Base-by-base conservation (phyloP, 352 stramenopile genomes). In the Phytophthora constricta region DNA sequence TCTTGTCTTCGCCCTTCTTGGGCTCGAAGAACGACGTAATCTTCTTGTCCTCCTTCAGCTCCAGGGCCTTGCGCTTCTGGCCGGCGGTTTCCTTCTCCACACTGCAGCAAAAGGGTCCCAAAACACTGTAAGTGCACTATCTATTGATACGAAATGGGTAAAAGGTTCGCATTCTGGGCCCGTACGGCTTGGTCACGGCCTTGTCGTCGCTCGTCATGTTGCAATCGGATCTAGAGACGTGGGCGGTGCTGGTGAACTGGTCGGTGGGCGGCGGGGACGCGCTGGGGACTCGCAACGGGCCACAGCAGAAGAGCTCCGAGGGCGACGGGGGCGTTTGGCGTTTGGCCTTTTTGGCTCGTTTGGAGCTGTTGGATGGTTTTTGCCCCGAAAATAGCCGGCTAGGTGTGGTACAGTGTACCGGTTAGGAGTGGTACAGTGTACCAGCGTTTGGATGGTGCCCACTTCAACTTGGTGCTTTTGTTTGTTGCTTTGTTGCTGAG, bases 31-130 rank as follows among this genome's bases (percentile, higher is more conserved):
- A 70, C 19, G 68, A 58, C 62, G 68, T 69, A 42, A 76, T 75
- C 57, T 78, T 76, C 22, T 59, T 48, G 25, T 51, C 58, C 1
- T 79, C 71, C 19, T 59, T 48, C 17, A 48, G 53, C 2, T 79
- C 71, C 37, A 76, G 55, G 4, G 72, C 72, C 56, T 87, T 87
- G 14, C 79, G 74, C 65, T 87, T 87, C 56, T 71, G 46, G 25
- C 71, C 74, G 25, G 62, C 52, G 9, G 37, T 58, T 55, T 80
- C 74, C 39, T 75, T 69, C 59, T 84, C 79, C 33, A 51, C 52
- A 59, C 78, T 87, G 46, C 11, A 57, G 45, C 11, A 22, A 37
- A 23, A n/a, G 0, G 31, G 52, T 33, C 43, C 57, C 43, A 63
- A 69, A 57, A 53, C 49, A 55, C 9, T 26, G 33, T n/a, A 14